These are phyloP conservation scores for Helotiales sp. DNA, from an alignment of 2,329 filamentous ascomycete species.

Conservation along the genomic window DNA sequence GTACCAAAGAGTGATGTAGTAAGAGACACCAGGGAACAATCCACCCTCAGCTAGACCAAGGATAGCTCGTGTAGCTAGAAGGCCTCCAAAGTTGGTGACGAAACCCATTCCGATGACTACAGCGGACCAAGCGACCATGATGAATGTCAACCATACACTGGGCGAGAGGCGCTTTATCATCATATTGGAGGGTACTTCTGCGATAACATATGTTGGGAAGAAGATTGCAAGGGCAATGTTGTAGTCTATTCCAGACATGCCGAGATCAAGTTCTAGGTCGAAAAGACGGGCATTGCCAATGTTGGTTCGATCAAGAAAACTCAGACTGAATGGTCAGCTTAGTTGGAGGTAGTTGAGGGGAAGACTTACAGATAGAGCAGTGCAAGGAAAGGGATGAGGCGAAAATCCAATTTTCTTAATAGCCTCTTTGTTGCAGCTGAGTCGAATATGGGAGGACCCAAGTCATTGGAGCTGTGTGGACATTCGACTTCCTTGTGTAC, in stretches of 20 bases:
- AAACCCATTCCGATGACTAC: conserved; percentile 72
- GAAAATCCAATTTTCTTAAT: conserved; percentile 38
- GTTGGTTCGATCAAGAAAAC: conserved; percentile 42
- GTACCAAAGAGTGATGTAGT: conserved; percentile 61
- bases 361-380: conserved; percentile 55
- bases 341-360: no score
- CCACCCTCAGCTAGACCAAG: conserved; percentile 58
- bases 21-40: conserved; percentile 65
- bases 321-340: conserved; percentile 28
- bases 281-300: conserved; percentile 42
- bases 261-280: conserved; percentile 42
- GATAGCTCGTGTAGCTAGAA: conserved; percentile 58
- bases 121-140: conserved; percentile 68
- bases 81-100: conserved; percentile 58
- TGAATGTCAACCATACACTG: conserved; percentile 67
- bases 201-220: conserved; percentile 38
- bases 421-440: conserved; percentile 27
- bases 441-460: conserved; percentile 10
- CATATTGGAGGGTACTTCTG: conserved; percentile 44
- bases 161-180: conserved; percentile 51
- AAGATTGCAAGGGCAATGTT: conserved; percentile 44
- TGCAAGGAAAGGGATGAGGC: conserved; percentile 50
- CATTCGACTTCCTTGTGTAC: background rate
- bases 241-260: conserved; percentile 39
- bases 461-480: background rate